These are phyloP conservation scores for Paramarasmius palmivorus DNA, from an alignment of 1,284 basidiomycete species.

Conservation along the genomic window DNA sequence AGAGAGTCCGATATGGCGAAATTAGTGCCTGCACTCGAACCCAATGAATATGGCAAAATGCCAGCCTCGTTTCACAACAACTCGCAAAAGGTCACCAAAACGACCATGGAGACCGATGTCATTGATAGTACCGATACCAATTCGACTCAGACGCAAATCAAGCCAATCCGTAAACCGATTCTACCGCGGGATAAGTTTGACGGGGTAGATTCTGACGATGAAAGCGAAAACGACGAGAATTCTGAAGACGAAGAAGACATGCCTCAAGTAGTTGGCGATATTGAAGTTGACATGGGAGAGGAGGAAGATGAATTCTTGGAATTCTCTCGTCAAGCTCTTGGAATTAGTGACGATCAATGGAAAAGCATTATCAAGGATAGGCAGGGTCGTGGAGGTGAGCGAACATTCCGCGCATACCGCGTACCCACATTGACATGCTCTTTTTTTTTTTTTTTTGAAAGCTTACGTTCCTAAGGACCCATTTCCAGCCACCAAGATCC, in stretches of 20 bases:
- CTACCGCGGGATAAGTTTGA: conserved; percentile 81
- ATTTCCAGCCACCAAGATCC: conserved; percentile 10
- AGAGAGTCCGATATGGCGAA: conserved; percentile 67
- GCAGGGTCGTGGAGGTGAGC: conserved; percentile 71
- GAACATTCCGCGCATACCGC: not conserved
- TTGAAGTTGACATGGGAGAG: conserved; percentile 85
- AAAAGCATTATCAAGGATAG: conserved; percentile 77
- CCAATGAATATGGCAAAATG: conserved; percentile 80
- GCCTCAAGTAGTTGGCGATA: conserved; percentile 77
- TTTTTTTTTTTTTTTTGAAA: conserved; percentile 27
- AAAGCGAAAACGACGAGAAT: conserved; percentile 63
- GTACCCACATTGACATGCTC: not conserved
- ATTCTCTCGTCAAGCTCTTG: conserved; percentile 88
- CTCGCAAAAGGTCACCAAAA: conserved; percentile 65
- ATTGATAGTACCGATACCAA: conserved; percentile 25
- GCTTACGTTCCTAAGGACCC: conserved; percentile 65
- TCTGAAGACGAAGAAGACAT: conserved; percentile 66
- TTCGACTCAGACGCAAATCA: conserved; percentile 20
- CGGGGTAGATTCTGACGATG: conserved; percentile 84
- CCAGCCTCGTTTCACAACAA: conserved; percentile 65
- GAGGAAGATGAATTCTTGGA: conserved; percentile 92
- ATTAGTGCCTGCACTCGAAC: conserved; percentile 68
- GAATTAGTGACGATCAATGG: conserved; percentile 86
- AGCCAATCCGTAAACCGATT: conserved; percentile 69
- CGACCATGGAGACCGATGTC: conserved; percentile 46